phyloP scores from a whole-genome alignment of 805 yeast genomes.

The Candida insectorum region DNA sequence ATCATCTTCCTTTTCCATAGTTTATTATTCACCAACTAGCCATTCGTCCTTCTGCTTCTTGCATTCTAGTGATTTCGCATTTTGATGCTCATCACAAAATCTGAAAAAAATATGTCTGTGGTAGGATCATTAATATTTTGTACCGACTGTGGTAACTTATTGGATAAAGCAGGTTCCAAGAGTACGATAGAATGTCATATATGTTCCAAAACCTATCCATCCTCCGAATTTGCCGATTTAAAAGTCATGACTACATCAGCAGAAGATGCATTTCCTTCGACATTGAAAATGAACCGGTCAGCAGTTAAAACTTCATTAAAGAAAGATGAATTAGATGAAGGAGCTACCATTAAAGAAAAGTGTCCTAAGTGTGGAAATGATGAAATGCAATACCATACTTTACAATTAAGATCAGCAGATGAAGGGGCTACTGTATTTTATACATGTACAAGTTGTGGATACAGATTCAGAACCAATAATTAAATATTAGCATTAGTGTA shows the following conservation, averaged over 20 bases:
- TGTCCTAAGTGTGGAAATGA: constrained; percentile 99
- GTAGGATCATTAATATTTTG: constrained; percentile 96
- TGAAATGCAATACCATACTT: constrained; percentile 96
- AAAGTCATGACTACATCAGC: constrained; percentile 86
- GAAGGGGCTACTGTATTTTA: constrained; percentile 99
- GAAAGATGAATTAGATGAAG: constrained; percentile 80
- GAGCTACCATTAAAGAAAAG: constrained; percentile 94
- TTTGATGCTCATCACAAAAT: no score
- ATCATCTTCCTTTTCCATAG: no score
- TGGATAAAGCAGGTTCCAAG: constrained; percentile 60
- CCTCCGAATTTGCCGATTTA: constrained; percentile 63
- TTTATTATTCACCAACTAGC: no score
- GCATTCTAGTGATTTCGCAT: no score
- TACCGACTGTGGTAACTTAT: constrained; percentile 83
- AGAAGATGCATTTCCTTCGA: constrained; percentile 91
- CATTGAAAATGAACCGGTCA: constrained; percentile 74
- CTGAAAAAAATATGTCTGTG: constrained; percentile 63
- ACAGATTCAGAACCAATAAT: constrained; percentile 92
- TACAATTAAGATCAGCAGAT: constrained; percentile 96
- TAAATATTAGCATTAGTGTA: constrained; percentile 20
- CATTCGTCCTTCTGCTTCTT: not conserved
- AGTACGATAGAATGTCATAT: constrained; percentile 54
- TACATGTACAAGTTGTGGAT: constrained; percentile 91
- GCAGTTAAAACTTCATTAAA: constrained; percentile 83
- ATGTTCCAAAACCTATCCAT: constrained; percentile 42